Evolutionary conservation across 495 filamentous ascomycete species (phyloP).

Genomic region (Neurospora tetraspora): DNA sequence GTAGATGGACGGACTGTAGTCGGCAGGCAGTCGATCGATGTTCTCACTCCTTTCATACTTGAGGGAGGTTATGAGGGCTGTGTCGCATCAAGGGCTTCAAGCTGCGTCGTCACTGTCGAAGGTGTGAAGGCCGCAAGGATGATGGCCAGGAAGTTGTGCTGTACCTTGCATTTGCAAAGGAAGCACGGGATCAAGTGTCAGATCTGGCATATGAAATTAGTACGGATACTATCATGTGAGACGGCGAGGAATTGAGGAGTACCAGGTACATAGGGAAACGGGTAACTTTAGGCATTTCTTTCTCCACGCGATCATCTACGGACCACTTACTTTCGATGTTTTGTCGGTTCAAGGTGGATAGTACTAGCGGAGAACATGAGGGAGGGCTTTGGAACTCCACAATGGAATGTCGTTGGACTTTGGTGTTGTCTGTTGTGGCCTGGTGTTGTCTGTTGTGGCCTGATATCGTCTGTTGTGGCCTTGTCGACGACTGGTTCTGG

Average conservation of each 20-base stretch:
- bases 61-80: background rate
- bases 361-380: background rate
- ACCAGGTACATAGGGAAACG: background rate
- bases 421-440: background rate
- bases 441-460: background rate
- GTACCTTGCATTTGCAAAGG: background rate
- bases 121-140: background rate
- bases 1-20: background rate
- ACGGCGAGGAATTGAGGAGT: background rate
- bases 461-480: background rate
- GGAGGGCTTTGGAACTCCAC: background rate
- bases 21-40: background rate
- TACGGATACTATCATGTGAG: background rate
- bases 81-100: background rate
- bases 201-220: background rate
- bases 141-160: background rate
- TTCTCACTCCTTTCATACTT: background rate
- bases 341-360: background rate
- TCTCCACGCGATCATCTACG: background rate
- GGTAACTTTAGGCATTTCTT: background rate
- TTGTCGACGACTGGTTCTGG: background rate
- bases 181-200: background rate
- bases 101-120: background rate
- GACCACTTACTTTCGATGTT: background rate
- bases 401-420: background rate